Conservation (phyloP, 768 basidiomycete genomes). For the Hericium coralloides region DNA sequence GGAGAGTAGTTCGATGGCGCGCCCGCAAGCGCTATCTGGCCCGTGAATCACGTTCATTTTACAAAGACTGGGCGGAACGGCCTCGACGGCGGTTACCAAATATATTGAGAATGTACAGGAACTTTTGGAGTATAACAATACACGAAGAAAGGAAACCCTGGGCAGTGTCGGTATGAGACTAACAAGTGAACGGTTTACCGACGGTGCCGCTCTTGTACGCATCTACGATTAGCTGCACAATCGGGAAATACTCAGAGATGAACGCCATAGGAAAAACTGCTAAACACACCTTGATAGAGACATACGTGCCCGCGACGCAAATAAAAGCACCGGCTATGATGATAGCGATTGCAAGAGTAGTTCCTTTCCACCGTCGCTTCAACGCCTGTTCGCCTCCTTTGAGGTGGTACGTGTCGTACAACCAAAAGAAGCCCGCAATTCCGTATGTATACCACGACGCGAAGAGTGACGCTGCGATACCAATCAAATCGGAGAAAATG, state of each 20-base stretch:
- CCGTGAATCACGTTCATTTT: too few relatives aligned
- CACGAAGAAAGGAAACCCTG: neutral
- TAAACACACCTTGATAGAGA: slow-evolving; percentile 34
- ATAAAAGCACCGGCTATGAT: slow-evolving; percentile 42
- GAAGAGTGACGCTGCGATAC: slow-evolving; percentile 44
- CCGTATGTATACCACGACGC: slow-evolving; percentile 55
- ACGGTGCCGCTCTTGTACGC: neutral
- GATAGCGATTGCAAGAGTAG: slow-evolving; percentile 31
- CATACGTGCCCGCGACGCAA: slow-evolving; percentile 44
- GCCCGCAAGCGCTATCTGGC: too few relatives aligned
- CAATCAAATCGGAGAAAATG: slow-evolving; percentile 46
- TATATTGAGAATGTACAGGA: neutral
- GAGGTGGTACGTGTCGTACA: slow-evolving; percentile 38
- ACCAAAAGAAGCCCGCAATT: slow-evolving; percentile 44
- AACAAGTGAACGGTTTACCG: neutral
- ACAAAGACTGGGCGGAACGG: too few relatives aligned
- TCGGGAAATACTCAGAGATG: neutral
- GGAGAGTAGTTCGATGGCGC: too few relatives aligned
- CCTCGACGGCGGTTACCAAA: neutral
- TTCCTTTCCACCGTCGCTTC: slow-evolving; percentile 24
- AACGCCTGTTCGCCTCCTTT: slow-evolving; percentile 28
- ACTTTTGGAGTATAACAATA: neutral
- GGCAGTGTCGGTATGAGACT: neutral
- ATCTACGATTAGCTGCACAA: neutral
- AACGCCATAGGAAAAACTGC: neutral